phyloP scores from a whole-genome alignment of 1,284 basidiomycete genomes.

The Sporisorium graminicola region DNA sequence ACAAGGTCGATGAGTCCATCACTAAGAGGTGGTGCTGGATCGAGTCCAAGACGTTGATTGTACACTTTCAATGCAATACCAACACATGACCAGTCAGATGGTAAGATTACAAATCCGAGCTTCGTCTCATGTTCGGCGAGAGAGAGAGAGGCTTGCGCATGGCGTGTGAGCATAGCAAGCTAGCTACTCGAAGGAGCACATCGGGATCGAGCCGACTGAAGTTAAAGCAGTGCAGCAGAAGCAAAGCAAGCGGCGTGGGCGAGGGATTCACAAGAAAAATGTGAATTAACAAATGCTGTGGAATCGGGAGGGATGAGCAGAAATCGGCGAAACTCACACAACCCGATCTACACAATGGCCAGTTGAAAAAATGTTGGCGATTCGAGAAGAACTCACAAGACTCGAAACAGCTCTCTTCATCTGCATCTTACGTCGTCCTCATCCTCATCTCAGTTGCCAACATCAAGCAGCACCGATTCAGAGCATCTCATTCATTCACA shows the following conservation, averaged over 20 bases:
- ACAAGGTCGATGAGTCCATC: conserved; percentile 35
- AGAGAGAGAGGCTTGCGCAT: background rate
- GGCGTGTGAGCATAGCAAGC: background rate
- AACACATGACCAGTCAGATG: conserved; percentile 1
- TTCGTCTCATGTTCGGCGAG: background rate
- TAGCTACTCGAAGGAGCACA: background rate
- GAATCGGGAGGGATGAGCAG: too few relatives aligned
- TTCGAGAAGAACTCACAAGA: conserved; percentile 14
- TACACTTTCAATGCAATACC: background rate
- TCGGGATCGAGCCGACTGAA: conserved; percentile 3
- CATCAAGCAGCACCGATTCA: background rate
- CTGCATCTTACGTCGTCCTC: conserved; percentile 7
- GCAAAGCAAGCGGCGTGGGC: too few relatives aligned
- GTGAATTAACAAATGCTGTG: too few relatives aligned
- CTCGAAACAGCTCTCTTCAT: background rate
- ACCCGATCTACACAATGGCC: too few relatives aligned
- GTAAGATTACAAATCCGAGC: too few relatives aligned
- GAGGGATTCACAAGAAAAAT: too few relatives aligned
- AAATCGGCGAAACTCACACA: background rate
- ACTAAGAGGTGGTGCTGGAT: conserved; percentile 27
- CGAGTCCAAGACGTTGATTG: conserved; percentile 21
- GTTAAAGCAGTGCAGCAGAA: too few relatives aligned
- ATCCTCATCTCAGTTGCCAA: background rate
- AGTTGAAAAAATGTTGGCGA: conserved; percentile 17
- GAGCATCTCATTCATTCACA: background rate